Evolutionary conservation across 2,329 filamentous ascomycete species (phyloP).

Genomic region (Colletotrichum lindemuthianum): DNA sequence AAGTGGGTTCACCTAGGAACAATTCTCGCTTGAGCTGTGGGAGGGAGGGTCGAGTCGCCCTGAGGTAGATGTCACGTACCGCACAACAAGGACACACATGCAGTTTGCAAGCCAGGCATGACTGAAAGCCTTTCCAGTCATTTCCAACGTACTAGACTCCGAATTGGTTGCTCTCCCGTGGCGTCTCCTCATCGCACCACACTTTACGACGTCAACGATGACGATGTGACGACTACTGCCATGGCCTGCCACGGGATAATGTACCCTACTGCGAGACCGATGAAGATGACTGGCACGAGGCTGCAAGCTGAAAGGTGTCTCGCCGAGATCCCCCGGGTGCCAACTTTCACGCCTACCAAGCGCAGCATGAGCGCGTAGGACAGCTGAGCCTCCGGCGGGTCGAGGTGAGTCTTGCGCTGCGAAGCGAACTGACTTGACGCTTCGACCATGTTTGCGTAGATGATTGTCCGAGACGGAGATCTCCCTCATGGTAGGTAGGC

Average conservation of each 20-base stretch:
- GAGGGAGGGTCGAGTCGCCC: conserved; percentile 4
- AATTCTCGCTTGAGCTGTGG: conserved; percentile 15
- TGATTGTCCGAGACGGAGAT: too few relatives aligned
- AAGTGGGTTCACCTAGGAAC: conserved; percentile 19
- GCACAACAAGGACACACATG: too few relatives aligned
- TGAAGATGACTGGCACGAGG: conserved; percentile 4
- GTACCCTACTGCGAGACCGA: not conserved
- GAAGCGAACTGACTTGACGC: too few relatives aligned
- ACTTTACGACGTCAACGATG: conserved; percentile 22
- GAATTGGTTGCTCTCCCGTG: conserved; percentile 8
- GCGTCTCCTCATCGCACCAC: conserved; percentile 8
- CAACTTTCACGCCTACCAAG: not conserved
- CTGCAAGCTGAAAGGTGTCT: conserved; percentile 11
- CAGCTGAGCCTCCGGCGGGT: not conserved
- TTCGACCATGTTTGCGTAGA: too few relatives aligned
- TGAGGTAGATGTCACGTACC: conserved; percentile 25
- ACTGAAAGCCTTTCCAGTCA: too few relatives aligned
- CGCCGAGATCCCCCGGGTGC: conserved; percentile 13
- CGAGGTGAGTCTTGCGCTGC: too few relatives aligned
- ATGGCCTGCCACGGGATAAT: conserved; percentile 6
- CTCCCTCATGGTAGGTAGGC: too few relatives aligned
- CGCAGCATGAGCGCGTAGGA: not conserved
- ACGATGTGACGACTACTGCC: not conserved
- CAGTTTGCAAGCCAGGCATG: too few relatives aligned
- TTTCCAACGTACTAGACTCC: too few relatives aligned